A percentile compares a stretch with the other conserved stretches of the same genome.
These are phyloP conservation scores for Cryptosporidium ubiquitum DNA, from an alignment of 169 alveolate species.

Conservation along the genomic window DNA sequence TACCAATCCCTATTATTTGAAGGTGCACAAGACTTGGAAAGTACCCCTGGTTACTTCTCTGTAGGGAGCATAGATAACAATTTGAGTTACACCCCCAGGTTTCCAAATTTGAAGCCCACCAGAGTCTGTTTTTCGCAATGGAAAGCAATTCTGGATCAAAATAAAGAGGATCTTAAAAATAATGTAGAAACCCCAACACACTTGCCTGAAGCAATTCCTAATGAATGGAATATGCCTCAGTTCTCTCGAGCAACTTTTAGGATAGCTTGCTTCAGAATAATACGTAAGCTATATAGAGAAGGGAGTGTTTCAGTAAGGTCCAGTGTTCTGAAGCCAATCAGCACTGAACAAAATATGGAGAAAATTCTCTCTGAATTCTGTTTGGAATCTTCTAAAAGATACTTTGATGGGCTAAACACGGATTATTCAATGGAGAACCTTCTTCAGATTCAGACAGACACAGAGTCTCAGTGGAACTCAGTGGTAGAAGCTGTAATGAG, in stretches of 20 bases:
- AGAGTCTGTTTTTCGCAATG: conserved; percentile 48
- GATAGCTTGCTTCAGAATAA: conserved; percentile 55
- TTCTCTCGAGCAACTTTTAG: conserved; percentile 66
- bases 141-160: conserved; percentile 69
- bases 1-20: conserved; percentile 19
- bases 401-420: conserved; percentile 33
- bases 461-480: conserved; percentile 64
- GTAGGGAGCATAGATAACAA: conserved; percentile 45
- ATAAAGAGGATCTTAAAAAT: conserved; percentile 41
- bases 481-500: conserved; percentile 50
- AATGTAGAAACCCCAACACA: conserved; percentile 72
- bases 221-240: conserved; percentile 74
- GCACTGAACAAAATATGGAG: conserved; percentile 44
- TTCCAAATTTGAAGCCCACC: conserved; percentile 54
- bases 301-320: conserved; percentile 54
- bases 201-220: conserved; percentile 60
- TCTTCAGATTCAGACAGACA: conserved; percentile 41
- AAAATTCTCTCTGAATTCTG: conserved; percentile 54
- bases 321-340: background rate
- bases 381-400: conserved; percentile 23
- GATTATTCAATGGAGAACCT: conserved; percentile 39
- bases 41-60: conserved; percentile 55
- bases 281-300: conserved; percentile 33
- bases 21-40: conserved; percentile 46
- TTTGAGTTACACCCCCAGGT: conserved; percentile 52